Percentiles rank a stretch among this genome's conserved stretches.
phyloP scores from a whole-genome alignment of 805 yeast species.

The Candida xyloterini region DNA sequence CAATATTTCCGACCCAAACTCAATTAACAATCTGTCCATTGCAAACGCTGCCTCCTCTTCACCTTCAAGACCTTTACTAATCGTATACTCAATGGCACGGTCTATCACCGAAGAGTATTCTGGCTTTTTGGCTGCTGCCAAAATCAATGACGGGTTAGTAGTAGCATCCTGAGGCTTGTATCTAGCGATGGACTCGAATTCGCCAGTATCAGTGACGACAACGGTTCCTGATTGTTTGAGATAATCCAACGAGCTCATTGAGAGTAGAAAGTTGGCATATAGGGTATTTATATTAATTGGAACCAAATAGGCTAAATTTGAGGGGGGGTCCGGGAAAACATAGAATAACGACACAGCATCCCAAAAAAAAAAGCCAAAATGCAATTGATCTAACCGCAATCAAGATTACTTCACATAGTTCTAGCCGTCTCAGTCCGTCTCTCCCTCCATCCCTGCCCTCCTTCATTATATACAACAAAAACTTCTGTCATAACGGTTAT shows the following conservation, averaged over 20 bases:
- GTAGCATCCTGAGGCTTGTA: slow-evolving; percentile 99
- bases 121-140: slow-evolving; percentile 91
- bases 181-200: slow-evolving; percentile 94
- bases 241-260: slow-evolving; percentile 72
- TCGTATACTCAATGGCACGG: slow-evolving; percentile 80
- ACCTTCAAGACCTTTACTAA: slow-evolving; percentile 43
- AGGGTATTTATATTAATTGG: background rate
- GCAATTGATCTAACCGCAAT: too few relatives aligned
- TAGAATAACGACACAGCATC: too few relatives aligned
- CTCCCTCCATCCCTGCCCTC: too few relatives aligned
- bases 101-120: slow-evolving; percentile 87
- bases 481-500: background rate
- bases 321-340: background rate
- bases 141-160: slow-evolving; percentile 94
- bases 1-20: slow-evolving; percentile 91
- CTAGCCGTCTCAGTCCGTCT: too few relatives aligned
- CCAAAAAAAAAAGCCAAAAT: too few relatives aligned
- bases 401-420: too few relatives aligned
- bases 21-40: slow-evolving; percentile 87
- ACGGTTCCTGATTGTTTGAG: slow-evolving; percentile 92
- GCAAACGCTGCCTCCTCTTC: slow-evolving; percentile 70
- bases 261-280: background rate
- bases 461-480: too few relatives aligned
- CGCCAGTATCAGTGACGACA: slow-evolving; percentile 98
- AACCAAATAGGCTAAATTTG: slow-evolving; percentile 2